Percentiles rank a stretch among this genome's conserved stretches.
These are phyloP conservation scores for Acorus calamus DNA, from an alignment of 106 monocot species.

Conservation along the genomic window DNA sequence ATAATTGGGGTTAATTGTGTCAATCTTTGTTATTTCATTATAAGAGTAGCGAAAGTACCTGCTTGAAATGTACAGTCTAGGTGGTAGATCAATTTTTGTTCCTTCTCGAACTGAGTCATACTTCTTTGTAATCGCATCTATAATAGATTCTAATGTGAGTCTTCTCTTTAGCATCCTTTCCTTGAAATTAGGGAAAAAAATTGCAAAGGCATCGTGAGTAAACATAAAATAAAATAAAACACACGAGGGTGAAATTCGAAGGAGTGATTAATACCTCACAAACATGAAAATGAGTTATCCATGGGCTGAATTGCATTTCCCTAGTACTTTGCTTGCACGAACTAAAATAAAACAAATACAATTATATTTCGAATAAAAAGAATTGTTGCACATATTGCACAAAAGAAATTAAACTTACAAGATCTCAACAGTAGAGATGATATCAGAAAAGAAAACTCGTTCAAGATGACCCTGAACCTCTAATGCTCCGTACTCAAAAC, in stretches of 20 bases:
- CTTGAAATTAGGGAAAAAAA: slow-evolving; percentile 18
- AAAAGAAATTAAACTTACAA: slow-evolving; percentile 36
- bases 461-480: slow-evolving; percentile 69
- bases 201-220: no score
- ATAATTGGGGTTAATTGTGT: no score
- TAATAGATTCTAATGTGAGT: slow-evolving; percentile 19
- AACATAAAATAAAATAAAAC: neutral
- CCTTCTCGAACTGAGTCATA: slow-evolving; percentile 24
- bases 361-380: neutral
- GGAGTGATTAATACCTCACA: slow-evolving; percentile 26
- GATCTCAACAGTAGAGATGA: slow-evolving; percentile 60
- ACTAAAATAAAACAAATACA: slow-evolving; percentile 2
- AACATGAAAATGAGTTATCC: slow-evolving; percentile 56
- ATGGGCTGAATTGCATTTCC: slow-evolving; percentile 30
- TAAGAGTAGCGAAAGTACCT: slow-evolving; percentile 19
- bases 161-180: slow-evolving; percentile 43
- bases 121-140: slow-evolving; percentile 27
- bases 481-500: slow-evolving; percentile 82
- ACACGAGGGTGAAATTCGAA: neutral
- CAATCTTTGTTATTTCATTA: neutral
- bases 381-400: no score
- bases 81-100: slow-evolving; percentile 15
- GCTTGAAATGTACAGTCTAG: slow-evolving; percentile 25
- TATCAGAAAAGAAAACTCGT: slow-evolving; percentile 60
- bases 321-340: slow-evolving; percentile 6